Base-by-base conservation (phyloP, 2,329 filamentous ascomycete species). In the Cladophialophora yegresii region DNA sequence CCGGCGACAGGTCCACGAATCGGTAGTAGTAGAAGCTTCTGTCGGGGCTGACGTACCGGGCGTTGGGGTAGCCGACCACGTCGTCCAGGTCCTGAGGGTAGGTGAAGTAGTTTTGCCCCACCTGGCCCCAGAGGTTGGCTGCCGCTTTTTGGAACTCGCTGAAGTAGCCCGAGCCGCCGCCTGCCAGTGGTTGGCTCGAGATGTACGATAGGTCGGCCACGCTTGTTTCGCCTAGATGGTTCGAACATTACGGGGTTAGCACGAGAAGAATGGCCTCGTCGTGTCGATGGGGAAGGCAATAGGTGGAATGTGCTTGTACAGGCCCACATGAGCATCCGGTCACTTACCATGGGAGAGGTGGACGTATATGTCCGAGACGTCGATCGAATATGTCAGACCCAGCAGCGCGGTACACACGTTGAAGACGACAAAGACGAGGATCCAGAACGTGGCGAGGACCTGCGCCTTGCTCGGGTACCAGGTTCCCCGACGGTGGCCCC, bases 1-100 rank as follows among this genome's bases (percentile, higher is more conserved):
- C 50, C 13, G 22, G 33, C 9, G 51, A 57, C 2, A 36, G 12
- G 47, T 67, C 63, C 10, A 60, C 33, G 53, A 67, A 67, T 0
- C 63, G 54, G 45, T 65, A 59, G 51, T 23, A 36, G 62, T 10
- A 32, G n/a, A 33, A 43, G 43, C 54, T 40, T 22, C 1, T 6
- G 16, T 26, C 62, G 68, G 81, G 79, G 3, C 83, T 80, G 0
- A 78, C 79, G 70, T 82, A 84, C 51, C 77, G 80, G 13, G 16
- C 10, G 9, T 45, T 12, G 33, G 1, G 1, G 32, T 26, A 8
- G 12, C 26, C 51, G 7, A 1, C 5, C n/a, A 51, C 16, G 43
- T 22, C 0, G 81, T 79, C 68, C 81, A 81, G 55, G 79, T 26
- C 28, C 12, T 28, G 36, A 28, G 32, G 40, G 58, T 54, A 22